phyloP scores from a whole-genome alignment of 225 moss, liverwort and hornwort species.

The Pleurozium schreberi region DNA sequence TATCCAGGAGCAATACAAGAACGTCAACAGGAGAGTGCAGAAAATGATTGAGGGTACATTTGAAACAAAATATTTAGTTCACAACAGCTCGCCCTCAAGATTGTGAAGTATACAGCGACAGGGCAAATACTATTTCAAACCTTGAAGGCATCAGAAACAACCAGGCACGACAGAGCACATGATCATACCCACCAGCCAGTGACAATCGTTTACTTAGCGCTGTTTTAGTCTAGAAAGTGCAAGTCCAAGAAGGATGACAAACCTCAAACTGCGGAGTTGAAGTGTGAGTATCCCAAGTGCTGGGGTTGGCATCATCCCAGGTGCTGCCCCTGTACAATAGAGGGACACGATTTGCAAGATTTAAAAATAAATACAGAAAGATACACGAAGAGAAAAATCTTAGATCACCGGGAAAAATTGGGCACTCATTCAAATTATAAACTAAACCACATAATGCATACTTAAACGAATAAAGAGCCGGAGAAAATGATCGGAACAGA shows the following conservation, averaged over 20 bases:
- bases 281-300: constrained; percentile 70
- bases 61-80: neutral
- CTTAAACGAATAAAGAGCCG: neutral
- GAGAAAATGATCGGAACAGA: neutral
- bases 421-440: neutral
- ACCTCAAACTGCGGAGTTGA: constrained; percentile 84
- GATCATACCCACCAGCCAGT: neutral
- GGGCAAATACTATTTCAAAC: neutral
- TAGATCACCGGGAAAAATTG: neutral
- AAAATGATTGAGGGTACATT: neutral
- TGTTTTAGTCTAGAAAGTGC: neutral
- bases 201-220: neutral
- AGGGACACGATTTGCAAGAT: neutral
- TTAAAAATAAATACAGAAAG: neutral
- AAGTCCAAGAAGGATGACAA: neutral
- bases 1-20: neutral
- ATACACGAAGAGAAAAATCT: neutral
- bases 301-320: constrained; percentile 94
- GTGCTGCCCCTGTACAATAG: constrained; percentile 44
- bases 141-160: neutral
- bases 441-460: neutral
- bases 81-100: neutral
- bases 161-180: neutral
- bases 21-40: neutral
- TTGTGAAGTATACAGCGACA: neutral